A percentile compares a stretch with the other conserved stretches of the same genome.
Evolutionary conservation across 2,329 filamentous ascomycete genomes (phyloP).

Genomic region (Ilyonectria destructans): DNA sequence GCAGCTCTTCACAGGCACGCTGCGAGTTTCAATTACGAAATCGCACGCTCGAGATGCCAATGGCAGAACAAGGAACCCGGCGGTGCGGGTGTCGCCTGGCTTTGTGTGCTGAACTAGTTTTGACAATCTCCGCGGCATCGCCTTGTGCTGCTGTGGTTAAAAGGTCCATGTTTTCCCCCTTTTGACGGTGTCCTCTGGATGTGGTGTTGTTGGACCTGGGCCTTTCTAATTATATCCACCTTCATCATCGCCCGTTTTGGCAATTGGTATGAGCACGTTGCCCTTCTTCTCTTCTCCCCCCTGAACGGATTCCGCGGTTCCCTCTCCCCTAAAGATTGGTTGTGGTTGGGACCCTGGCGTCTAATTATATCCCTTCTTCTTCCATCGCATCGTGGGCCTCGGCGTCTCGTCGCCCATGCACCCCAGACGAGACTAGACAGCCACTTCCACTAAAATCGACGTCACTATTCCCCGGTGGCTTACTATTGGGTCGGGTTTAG

Average conservation of each 20-base stretch:
- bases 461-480: not conserved
- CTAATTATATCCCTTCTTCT: not conserved
- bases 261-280: not conserved
- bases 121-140: conserved; percentile 31
- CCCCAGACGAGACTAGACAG: conserved; percentile 25
- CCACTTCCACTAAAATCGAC: conserved; percentile 22
- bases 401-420: conserved; percentile 7
- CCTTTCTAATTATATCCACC: no score
- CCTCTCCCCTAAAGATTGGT: not conserved
- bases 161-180: not conserved
- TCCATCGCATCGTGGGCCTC: conserved; percentile 1
- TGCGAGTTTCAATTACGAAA: conserved; percentile 49
- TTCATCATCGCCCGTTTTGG: no score
- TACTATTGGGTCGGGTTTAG: not conserved
- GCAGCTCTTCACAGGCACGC: conserved; percentile 20
- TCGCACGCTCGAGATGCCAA: conserved; percentile 44
- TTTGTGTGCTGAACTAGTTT: conserved; percentile 2
- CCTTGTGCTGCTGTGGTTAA: not conserved
- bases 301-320: not conserved
- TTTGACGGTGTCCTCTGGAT: not conserved
- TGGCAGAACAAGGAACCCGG: conserved; percentile 19
- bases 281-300: not conserved
- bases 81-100: not conserved
- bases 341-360: not conserved
- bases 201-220: no score